These are phyloP conservation scores for Dactylellina drechsleri DNA, from an alignment of 2,329 filamentous ascomycete genomes.

Conservation along the genomic window DNA sequence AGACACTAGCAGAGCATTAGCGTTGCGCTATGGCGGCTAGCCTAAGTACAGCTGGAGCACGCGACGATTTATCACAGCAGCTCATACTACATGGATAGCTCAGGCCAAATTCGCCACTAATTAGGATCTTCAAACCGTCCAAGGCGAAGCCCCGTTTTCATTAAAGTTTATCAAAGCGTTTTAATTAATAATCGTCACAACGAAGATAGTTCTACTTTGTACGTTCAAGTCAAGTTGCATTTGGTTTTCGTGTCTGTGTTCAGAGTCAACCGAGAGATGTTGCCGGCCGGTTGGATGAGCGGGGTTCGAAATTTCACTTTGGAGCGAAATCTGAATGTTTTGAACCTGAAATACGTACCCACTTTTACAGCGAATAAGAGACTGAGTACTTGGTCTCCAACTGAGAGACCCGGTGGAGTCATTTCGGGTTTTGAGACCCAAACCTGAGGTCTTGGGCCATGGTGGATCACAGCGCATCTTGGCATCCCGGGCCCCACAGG, in stretches of 20 bases:
- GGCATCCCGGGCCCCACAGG: slow-evolving; percentile 23
- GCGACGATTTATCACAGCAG: slow-evolving; percentile 7
- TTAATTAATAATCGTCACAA: no score
- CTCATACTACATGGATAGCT: no score
- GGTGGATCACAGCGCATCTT: slow-evolving; percentile 38
- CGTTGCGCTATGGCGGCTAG: slow-evolving; percentile 27
- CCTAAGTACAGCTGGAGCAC: slow-evolving; percentile 6
- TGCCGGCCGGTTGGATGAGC: no score
- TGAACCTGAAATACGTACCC: background rate
- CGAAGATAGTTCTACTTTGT: no score
- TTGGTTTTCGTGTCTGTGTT: no score
- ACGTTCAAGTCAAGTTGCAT: no score
- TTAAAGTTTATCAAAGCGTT: no score
- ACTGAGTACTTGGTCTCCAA: background rate
- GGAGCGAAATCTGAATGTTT: background rate
- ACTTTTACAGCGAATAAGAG: slow-evolving; percentile 1
- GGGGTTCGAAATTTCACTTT: no score
- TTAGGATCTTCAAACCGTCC: no score
- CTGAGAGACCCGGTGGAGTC: slow-evolving; percentile 12
- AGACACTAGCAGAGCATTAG: slow-evolving; percentile 29
- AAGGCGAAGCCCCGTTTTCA: no score
- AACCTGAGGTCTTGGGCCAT: slow-evolving; percentile 39
- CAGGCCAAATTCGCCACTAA: no score
- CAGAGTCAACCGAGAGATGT: no score
- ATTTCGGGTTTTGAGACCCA: slow-evolving; percentile 25